Evolutionary conservation across 2,329 filamentous ascomycete species (phyloP).

Genomic region (Monosporascus sp.): DNA sequence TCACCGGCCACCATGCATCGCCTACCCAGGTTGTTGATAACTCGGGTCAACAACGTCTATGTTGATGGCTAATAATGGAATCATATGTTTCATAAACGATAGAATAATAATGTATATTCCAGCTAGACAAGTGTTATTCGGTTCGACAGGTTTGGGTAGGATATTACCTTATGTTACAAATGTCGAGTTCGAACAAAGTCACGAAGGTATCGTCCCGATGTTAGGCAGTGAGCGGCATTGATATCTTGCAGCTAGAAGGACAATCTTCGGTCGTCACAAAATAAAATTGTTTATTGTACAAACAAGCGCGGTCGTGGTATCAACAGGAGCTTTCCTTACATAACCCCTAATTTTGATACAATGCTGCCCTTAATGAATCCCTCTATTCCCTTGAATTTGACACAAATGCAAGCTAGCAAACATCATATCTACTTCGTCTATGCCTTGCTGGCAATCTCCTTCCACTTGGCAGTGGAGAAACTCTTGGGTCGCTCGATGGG

Average conservation of each 20-base stretch:
- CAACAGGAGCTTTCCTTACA: constrained; percentile 22
- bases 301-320: constrained; percentile 28
- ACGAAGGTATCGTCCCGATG: no score
- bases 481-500: constrained; percentile 99
- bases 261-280: neutral
- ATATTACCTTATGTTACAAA: no score
- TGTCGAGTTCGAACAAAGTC: no score
- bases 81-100: no score
- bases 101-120: no score
- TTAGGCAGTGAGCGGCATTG: no score
- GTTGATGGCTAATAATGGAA: no score
- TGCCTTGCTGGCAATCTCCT: constrained; percentile 88
- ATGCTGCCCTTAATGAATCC: constrained; percentile 12
- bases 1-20: no score
- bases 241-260: neutral
- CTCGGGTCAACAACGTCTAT: no score
- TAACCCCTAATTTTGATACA: constrained; percentile 1
- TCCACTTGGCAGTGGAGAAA: constrained; percentile 95
- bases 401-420: constrained; percentile 15
- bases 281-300: constrained; percentile 21
- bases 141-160: no score
- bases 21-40: no score
- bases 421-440: constrained; percentile 45
- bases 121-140: no score
- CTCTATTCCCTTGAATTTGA: constrained; percentile 19